phyloP scores from a whole-genome alignment of 495 filamentous ascomycete genomes.

The Penicillium canescens region DNA sequence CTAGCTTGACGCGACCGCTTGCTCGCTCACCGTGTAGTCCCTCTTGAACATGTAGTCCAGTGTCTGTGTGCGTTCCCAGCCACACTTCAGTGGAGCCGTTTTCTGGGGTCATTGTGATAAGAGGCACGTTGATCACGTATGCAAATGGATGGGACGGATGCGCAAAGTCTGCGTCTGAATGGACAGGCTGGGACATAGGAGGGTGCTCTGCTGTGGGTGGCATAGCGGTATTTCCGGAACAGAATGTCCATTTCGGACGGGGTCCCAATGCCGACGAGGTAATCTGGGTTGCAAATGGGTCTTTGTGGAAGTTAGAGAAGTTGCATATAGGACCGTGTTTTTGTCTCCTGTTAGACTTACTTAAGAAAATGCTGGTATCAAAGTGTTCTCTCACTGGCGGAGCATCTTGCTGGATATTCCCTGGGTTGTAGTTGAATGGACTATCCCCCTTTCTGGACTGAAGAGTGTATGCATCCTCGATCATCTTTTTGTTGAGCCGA shows the following conservation, averaged over 20 bases:
- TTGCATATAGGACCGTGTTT: neutral
- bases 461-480: constrained; percentile 45
- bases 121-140: constrained; percentile 54
- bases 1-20: constrained; percentile 46
- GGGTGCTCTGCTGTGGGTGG: constrained; percentile 38
- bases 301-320: constrained; percentile 13
- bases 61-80: constrained; percentile 54
- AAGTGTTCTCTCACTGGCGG: constrained; percentile 42
- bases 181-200: constrained; percentile 50
- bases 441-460: constrained; percentile 43
- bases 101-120: constrained; percentile 50
- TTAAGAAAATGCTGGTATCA: constrained; percentile 44
- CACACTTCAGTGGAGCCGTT: constrained; percentile 63
- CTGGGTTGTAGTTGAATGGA: constrained; percentile 54
- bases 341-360: constrained; percentile 18
- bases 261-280: constrained; percentile 50
- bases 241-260: constrained; percentile 51
- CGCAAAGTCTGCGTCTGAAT: constrained; percentile 58
- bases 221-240: constrained; percentile 53
- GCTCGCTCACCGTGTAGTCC: constrained; percentile 48
- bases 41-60: constrained; percentile 41
- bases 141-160: constrained; percentile 56
- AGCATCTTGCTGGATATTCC: constrained; percentile 55
- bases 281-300: constrained; percentile 52
- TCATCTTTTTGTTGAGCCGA: constrained; percentile 51